Conservation (phyloP, 2,329 filamentous ascomycete species). For the Pseudocercospora cruenta region DNA sequence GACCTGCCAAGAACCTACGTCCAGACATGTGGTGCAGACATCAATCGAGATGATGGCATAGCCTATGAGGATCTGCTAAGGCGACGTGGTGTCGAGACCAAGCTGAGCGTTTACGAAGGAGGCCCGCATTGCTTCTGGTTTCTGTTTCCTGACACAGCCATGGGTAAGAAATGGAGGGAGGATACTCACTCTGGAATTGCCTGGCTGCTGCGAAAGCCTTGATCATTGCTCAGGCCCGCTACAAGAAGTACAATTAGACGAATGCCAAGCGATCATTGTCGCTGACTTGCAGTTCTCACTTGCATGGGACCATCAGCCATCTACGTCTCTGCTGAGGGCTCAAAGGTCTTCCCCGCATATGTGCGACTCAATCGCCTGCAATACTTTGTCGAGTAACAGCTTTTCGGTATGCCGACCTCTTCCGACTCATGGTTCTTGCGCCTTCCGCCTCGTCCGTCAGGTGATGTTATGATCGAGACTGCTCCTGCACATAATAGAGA, state of each 20-base stretch:
- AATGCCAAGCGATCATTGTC: background rate
- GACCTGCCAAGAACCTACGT: constrained; percentile 21
- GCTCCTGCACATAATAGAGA: too few species aligned
- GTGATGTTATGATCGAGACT: too few species aligned
- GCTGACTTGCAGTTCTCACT: background rate
- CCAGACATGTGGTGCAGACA: constrained; percentile 24
- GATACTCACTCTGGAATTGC: constrained; percentile 37
- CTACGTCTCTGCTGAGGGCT: background rate
- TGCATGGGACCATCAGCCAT: background rate
- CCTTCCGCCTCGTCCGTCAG: too few species aligned
- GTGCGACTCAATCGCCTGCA: too few species aligned
- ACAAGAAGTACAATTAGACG: background rate
- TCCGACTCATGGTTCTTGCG: too few species aligned
- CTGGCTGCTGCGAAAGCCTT: constrained; percentile 34
- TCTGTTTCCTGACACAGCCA: constrained; percentile 33
- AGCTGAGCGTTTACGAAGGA: constrained; percentile 22
- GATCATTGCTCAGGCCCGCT: background rate
- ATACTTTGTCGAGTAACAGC: too few species aligned
- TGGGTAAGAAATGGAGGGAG: constrained; percentile 31
- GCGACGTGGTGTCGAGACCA: constrained; percentile 21
- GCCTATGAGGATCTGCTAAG: constrained; percentile 17
- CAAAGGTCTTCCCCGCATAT: too few species aligned
- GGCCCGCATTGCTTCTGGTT: constrained; percentile 46
- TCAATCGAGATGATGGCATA: constrained; percentile 24
- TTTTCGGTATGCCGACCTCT: too few species aligned